Percentiles rank a stretch among this genome's conserved stretches.
phyloP scores from a whole-genome alignment of 257 asterid genomes.

The Cinchona pubescens region DNA sequence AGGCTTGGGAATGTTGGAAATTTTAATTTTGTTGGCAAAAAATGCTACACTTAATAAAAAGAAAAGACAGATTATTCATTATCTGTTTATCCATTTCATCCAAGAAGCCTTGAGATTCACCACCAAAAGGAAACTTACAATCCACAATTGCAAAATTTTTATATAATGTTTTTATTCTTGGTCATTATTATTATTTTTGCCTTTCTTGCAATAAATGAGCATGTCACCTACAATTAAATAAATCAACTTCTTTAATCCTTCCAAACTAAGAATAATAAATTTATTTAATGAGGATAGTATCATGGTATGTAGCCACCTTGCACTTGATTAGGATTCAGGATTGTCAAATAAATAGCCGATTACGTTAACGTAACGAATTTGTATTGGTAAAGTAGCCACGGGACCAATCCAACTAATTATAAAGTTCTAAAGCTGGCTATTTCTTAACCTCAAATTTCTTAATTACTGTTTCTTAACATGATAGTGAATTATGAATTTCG shows the following conservation, averaged over 20 bases:
- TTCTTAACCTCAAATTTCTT: too few relatives aligned
- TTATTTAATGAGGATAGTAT: too few relatives aligned
- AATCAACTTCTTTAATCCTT: background rate
- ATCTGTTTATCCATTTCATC: background rate
- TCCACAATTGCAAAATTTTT: background rate
- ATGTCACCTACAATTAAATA: background rate
- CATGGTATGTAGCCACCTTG: too few relatives aligned
- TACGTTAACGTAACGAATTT: too few relatives aligned
- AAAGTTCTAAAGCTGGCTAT: background rate
- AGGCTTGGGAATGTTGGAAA: background rate
- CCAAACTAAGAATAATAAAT: too few relatives aligned
- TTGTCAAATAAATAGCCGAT: too few relatives aligned
- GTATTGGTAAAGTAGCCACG: too few relatives aligned
- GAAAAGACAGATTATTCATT: background rate
- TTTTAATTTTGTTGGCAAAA: background rate
- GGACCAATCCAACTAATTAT: background rate
- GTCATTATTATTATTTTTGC: background rate
- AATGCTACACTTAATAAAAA: background rate
- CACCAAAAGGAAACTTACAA: background rate
- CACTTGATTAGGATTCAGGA: too few relatives aligned
- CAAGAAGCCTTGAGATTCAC: background rate
- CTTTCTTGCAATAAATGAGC: background rate
- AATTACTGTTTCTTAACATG: too few relatives aligned
- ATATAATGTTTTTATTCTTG: background rate
- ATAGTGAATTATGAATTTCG: too few relatives aligned